Evolutionary conservation across 805 yeast species (phyloP), one percentile per base, ranked within the genome.

Genomic region (Candida rishiriensis): DNA sequence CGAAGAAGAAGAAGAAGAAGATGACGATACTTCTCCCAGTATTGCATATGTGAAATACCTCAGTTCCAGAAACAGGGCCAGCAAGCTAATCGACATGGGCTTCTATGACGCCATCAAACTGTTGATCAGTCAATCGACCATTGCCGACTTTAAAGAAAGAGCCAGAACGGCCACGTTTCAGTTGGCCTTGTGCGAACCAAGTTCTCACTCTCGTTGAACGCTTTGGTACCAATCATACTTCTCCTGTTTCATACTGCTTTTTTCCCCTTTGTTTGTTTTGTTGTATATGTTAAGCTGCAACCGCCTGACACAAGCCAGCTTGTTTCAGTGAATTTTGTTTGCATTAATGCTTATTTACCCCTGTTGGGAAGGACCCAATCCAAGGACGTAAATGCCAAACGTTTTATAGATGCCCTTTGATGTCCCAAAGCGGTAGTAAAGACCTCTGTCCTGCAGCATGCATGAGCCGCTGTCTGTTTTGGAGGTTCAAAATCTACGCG

Each of bases 81-180:
- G 54, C 15, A 54, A 55, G 34, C 55, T 76, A 39, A 59, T 63
- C 11, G 63, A 60, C 9, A 40, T 73, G 34, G 79, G 79, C 6
- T 72, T 75, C 48, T 61, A 60, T 37, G 65, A 59, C n/a, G 64
- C 64, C 9, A 53, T 76, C 34, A 60, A 63, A 17, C 57, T 53
- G 8, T 50, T 69, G 29, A 55, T 61, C 26, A 51, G 47, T 29
- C 65, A 55, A 30, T 58, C 63, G 35, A 56, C 60, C 3, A 60
- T 59, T 26, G 50, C 71, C 36, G 81, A 76, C 54, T 65, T 73
- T 39, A 65, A 67, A 30, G 80, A 75, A 53, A 61, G 79, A 37
- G 67, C 72, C 10, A 69, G 72, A 49, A 71, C 72, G 10, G 80
- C 78, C 2, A 51, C 66, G 42, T 64, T 67, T 53, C 71, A 73